Evolutionary conservation across 805 yeast genomes (phyloP).

Genomic region (Hanseniaspora thailandica): DNA sequence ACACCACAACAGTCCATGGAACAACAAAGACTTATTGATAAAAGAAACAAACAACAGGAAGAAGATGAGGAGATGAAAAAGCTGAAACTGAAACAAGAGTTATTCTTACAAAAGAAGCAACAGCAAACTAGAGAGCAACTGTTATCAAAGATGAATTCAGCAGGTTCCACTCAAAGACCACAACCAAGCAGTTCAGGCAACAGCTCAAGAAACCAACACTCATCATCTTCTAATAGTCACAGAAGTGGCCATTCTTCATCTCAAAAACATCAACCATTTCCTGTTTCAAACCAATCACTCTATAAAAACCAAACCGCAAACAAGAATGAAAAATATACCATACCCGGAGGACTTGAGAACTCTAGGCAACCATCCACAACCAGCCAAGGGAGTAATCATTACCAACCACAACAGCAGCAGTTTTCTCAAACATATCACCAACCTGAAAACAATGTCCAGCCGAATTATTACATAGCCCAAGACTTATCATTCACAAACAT

Average conservation of each 20-base stretch:
- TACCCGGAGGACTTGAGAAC: conserved; percentile 7
- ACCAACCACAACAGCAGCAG: conserved; percentile 17
- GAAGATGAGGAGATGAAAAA: conserved; percentile 22
- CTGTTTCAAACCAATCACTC: not conserved
- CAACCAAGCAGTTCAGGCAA: not conserved
- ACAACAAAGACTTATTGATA: conserved; percentile 20
- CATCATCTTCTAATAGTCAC: not conserved
- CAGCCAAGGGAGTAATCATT: conserved; percentile 1
- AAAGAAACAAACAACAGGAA: conserved; percentile 1
- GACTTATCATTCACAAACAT: conserved; percentile 8
- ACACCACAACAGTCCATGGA: conserved; percentile 30
- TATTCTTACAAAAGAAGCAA: conserved; percentile 16
- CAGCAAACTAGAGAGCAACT: conserved; percentile 16
- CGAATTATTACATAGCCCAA: conserved; percentile 2
- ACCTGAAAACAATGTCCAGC: not conserved
- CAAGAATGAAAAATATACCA: conserved; percentile 1
- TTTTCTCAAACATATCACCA: conserved; percentile 10
- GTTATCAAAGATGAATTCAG: not conserved
- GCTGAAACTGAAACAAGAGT: conserved; percentile 21
- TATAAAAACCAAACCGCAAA: conserved; percentile 1
- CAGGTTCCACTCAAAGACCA: not conserved
- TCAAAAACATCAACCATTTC: conserved; percentile 1
- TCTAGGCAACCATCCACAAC: conserved; percentile 6
- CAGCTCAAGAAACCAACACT: not conserved
- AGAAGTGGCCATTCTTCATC: not conserved